Evolutionary conservation across 2,329 filamentous ascomycete species (phyloP).

Genomic region (Calonectria pteridis): DNA sequence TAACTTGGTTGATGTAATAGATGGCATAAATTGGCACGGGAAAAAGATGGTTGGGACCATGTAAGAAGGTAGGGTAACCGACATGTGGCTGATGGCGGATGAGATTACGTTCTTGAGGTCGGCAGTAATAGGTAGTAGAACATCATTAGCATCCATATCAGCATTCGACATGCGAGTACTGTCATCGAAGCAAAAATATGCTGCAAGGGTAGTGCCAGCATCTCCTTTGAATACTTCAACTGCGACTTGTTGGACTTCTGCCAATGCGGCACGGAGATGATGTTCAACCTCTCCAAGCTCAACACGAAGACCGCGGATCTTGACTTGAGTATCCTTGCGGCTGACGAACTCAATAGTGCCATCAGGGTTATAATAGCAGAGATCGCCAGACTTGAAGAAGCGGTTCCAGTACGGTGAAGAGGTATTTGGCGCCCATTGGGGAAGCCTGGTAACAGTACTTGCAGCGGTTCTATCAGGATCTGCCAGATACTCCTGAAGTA

Average conservation of each 20-base stretch:
- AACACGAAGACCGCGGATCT: conserved; percentile 63
- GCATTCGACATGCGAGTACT: neutral
- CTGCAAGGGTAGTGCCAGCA: neutral
- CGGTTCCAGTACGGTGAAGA: neutral
- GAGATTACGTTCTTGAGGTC: neutral
- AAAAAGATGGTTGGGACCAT: neutral
- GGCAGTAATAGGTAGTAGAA: neutral
- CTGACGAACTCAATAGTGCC: conserved; percentile 5
- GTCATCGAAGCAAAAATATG: conserved; percentile 15
- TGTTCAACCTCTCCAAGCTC: conserved; percentile 6
- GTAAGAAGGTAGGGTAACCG: neutral
- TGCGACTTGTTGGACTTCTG: neutral
- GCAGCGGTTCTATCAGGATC: neutral
- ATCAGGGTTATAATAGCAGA: neutral
- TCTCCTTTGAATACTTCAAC: conserved; percentile 5
- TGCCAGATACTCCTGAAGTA: neutral
- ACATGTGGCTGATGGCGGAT: neutral
- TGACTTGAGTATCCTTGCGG: conserved; percentile 64
- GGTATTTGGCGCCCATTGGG: neutral
- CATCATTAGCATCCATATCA: neutral
- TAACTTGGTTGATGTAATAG: neutral
- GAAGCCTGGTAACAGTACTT: neutral
- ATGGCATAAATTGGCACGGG: neutral
- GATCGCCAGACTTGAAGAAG: conserved; percentile 10
- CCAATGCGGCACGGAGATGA: neutral